These are phyloP conservation scores for Syzygium malaccense DNA, from an alignment of 441 rosid genomes.

Conservation along the genomic window DNA sequence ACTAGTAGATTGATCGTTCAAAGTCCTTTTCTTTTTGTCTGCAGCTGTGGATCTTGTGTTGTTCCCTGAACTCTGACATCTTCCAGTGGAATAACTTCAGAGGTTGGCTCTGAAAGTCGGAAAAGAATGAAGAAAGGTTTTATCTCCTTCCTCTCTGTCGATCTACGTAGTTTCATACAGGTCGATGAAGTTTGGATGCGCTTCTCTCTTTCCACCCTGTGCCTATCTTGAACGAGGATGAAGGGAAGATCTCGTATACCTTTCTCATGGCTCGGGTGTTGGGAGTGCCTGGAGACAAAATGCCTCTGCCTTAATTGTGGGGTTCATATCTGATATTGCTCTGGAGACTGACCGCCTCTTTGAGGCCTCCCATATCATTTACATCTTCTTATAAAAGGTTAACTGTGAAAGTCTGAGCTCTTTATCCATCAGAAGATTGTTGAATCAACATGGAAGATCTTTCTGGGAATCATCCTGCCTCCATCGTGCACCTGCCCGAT, in stretches of 20 bases:
- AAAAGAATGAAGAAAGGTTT: neutral
- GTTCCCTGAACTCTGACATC: neutral
- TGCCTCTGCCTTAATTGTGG: slow-evolving; percentile 1
- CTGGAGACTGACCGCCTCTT: neutral
- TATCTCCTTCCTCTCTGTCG: neutral
- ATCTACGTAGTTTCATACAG: neutral
- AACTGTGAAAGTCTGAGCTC: neutral
- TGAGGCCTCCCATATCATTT: neutral
- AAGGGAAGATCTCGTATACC: neutral
- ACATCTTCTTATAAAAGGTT: neutral
- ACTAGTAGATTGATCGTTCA: neutral
- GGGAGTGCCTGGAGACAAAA: neutral
- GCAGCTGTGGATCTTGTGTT: slow-evolving; percentile 1
- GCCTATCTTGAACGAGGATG: neutral
- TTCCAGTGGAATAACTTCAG: neutral
- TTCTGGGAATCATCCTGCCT: neutral
- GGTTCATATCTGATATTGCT: neutral
- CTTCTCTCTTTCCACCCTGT: neutral
- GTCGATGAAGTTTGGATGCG: neutral
- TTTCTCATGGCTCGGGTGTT: neutral
- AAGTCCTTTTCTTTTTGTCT: neutral
- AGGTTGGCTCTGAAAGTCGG: neutral
- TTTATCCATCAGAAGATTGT: neutral
- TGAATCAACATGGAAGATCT: neutral
- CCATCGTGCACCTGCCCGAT: neutral